These are phyloP conservation scores for Trichosporon sp. DNA, from an alignment of 1,284 basidiomycete genomes.

Conservation along the genomic window DNA sequence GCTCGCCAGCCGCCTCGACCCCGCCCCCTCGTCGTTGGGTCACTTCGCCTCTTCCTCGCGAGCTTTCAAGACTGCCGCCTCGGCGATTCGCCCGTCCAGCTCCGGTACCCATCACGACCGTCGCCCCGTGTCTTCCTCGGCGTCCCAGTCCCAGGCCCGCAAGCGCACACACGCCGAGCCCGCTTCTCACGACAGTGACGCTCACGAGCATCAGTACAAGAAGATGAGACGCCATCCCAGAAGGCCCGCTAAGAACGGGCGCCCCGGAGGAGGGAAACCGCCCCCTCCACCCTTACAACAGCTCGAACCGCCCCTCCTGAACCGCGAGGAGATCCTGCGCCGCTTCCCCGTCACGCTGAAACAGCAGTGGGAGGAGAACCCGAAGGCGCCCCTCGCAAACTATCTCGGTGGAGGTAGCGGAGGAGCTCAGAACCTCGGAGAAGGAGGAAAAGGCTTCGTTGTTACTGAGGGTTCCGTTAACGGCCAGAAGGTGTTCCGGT, in stretches of 20 bases:
- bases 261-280: constrained; percentile 7
- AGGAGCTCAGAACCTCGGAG: constrained; percentile 40
- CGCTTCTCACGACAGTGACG: background rate
- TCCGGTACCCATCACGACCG: background rate
- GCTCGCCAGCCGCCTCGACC: constrained; percentile 17
- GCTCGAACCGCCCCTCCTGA: constrained; percentile 39
- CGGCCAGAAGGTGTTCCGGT: constrained; percentile 45
- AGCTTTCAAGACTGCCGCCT: background rate
- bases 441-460: constrained; percentile 37
- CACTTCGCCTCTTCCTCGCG: constrained; percentile 2
- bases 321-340: constrained; percentile 39
- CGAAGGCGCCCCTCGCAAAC: constrained; percentile 55
- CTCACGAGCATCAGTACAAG: background rate
- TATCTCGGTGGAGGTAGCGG: constrained; percentile 44
- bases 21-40: background rate
- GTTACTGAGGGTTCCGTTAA: constrained; percentile 43
- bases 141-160: background rate
- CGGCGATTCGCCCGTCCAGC: background rate
- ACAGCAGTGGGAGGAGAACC: constrained; percentile 52
- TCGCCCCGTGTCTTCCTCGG: background rate
- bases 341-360: constrained; percentile 41
- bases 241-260: constrained; percentile 16
- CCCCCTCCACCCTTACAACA: constrained; percentile 25
- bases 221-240: constrained; percentile 18
- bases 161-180: background rate